Conservation (phyloP, 2,329 filamentous ascomycete species). For the Xylariaceae sp. region DNA sequence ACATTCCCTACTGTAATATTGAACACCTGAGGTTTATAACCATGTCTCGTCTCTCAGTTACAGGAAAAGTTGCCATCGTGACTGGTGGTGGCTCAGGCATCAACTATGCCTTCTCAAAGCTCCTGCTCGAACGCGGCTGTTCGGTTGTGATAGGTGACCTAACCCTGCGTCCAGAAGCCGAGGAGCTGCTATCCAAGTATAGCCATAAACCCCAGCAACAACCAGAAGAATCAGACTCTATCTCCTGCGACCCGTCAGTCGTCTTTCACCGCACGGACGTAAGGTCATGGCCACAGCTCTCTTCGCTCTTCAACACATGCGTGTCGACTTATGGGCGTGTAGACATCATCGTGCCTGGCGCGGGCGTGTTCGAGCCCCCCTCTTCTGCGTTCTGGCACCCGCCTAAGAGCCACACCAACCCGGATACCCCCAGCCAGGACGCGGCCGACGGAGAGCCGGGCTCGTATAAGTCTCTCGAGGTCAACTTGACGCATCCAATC, state of each 20-base stretch:
- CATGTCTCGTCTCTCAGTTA: constrained; percentile 5
- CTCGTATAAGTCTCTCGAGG: constrained; percentile 4
- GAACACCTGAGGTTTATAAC: neutral
- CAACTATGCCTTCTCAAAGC: constrained; percentile 3
- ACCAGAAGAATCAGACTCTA: too few relatives aligned
- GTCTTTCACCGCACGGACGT: constrained; percentile 2
- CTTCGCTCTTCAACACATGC: constrained; percentile 2
- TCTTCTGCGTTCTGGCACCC: constrained; percentile 7
- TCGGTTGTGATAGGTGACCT: constrained; percentile 6
- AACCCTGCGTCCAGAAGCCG: constrained; percentile 50
- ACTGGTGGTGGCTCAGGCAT: constrained; percentile 6
- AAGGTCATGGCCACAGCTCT: constrained; percentile 4
- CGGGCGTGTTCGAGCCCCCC: constrained; percentile 8
- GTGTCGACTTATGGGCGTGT: constrained; percentile 1
- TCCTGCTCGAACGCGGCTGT: constrained; percentile 4
- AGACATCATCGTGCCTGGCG: constrained; percentile 7
- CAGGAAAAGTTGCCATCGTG: constrained; percentile 6
- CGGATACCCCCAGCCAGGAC: constrained; percentile 3
- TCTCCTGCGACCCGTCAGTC: neutral
- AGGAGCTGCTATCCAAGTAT: constrained; percentile 69
- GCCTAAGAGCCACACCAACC: constrained; percentile 1
- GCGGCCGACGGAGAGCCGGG: constrained; percentile 3
- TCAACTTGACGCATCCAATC: constrained; percentile 8
- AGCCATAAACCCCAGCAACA: constrained; percentile 34
- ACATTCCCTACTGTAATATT: neutral